Evolutionary conservation across 257 asterid genomes (phyloP), one percentile per base, ranked within the genome.

Genomic region (Ballota nigra): DNA sequence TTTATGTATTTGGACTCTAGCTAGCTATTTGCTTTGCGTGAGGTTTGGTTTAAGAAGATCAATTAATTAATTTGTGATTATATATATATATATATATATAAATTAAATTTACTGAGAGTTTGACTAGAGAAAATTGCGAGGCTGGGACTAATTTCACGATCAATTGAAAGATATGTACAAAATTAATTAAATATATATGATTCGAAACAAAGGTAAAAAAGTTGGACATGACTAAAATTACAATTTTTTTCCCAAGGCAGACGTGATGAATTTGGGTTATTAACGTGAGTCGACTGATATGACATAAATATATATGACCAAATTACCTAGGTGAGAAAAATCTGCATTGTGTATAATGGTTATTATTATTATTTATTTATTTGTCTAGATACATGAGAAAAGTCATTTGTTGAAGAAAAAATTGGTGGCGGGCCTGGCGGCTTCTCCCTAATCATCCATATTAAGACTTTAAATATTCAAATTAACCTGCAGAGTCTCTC

Each of bases 361-460:
- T 19, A 28, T 34, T 5, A 15, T 34, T 51, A 51, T 29, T 26
- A 36, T 3, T 36, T 34, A 24, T 38, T 8, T 38, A 34, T 8
- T 61, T 49, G 72, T 75, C 80, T 52, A 75, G 78, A 75, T 76
- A n/a, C 79, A 80, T 55, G 66, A 71, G 73, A 80, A 71, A 66
- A 61, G 18, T 68, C 29, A 13, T 7, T 24, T 59, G 3, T 40
- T 22, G 63, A 31, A 71, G 68, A 71, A 75, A 67, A 31, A 52
- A n/a, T n/a, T n/a, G n/a, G n/a, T n/a, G n/a, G n/a, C n/a, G n/a
- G n/a, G n/a, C n/a, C n/a, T 56, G 83, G 83, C 77, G 77, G 83
- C 83, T 69, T 45, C 11, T 41, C 29, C 18, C 0, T 43, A 13
- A 43, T 22, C 59, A 52, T 18, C 29, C 3, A 19, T 4, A 52